phyloP scores from a whole-genome alignment of 1,139 yeast genomes.

The Protomyces arabidopsidicola region DNA sequence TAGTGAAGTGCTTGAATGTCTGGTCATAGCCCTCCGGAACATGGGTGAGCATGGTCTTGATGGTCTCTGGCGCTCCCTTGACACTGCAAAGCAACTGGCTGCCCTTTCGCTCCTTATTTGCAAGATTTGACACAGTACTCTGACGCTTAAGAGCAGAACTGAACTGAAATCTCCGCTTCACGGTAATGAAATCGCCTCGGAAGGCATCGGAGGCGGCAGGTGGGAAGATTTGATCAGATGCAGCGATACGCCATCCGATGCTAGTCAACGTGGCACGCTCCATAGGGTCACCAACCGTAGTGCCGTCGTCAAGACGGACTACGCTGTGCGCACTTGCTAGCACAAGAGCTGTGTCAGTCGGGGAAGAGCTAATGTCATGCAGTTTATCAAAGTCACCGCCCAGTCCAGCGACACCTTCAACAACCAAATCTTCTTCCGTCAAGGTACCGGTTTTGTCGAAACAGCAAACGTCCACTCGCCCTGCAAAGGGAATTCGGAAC shows the following conservation, averaged over 20 bases:
- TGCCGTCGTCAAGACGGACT: conserved; percentile 91
- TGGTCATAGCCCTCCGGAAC: conserved; percentile 81
- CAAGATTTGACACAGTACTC: conserved; percentile 71
- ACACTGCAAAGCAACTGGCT: conserved; percentile 69
- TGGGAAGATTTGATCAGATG: conserved; percentile 50
- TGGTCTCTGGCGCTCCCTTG: conserved; percentile 99
- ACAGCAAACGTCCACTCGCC: conserved; percentile 96
- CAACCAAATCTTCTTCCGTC: conserved; percentile 93
- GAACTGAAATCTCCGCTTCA: conserved; percentile 92
- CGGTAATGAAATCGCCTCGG: conserved; percentile 49
- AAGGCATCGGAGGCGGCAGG: conserved; percentile 34
- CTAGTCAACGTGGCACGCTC: conserved; percentile 92
- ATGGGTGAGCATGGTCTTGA: conserved; percentile 64
- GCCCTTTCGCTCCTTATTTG: conserved; percentile 40
- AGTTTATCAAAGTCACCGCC: conserved; percentile 42
- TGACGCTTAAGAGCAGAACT: conserved; percentile 95
- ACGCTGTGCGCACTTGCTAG: conserved; percentile 96
- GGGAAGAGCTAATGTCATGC: conserved; percentile 56
- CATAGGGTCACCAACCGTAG: conserved; percentile 96
- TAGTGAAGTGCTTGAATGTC: conserved; percentile 81
- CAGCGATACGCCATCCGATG: conserved; percentile 77
- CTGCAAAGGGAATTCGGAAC: conserved; percentile 95
- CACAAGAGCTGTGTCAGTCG: conserved; percentile 63
- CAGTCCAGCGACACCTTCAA: conserved; percentile 93
- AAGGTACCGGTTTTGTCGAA: conserved; percentile 98